Evolutionary conservation across 768 basidiomycete species (phyloP).

Genomic region (Pseudohyphozyma bogoriensis): DNA sequence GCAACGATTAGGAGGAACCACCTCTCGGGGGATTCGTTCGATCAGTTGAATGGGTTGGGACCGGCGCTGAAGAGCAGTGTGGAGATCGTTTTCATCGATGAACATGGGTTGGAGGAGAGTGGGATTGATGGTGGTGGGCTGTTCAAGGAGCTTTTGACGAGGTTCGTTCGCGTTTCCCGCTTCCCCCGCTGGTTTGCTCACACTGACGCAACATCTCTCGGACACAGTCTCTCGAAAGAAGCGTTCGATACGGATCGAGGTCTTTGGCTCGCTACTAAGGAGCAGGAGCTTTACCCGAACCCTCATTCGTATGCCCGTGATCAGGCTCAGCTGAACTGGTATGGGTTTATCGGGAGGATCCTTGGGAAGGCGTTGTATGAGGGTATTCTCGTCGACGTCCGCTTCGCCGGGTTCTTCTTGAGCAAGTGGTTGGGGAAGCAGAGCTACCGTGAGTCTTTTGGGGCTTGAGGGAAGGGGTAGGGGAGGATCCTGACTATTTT

Average conservation of each 20-base stretch:
- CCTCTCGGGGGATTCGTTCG: constrained; percentile 86
- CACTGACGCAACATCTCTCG: background rate
- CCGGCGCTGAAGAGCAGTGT: constrained; percentile 70
- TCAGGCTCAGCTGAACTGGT: constrained; percentile 71
- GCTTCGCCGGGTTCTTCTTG: constrained; percentile 90
- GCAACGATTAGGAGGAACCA: constrained; percentile 54
- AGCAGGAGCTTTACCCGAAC: constrained; percentile 91
- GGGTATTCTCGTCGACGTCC: constrained; percentile 86
- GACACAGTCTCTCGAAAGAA: constrained; percentile 65
- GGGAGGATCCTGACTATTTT: background rate
- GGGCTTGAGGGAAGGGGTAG: background rate
- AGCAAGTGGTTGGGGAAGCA: constrained; percentile 91
- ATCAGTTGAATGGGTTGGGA: constrained; percentile 55
- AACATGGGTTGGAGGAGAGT: constrained; percentile 45
- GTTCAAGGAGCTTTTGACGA: constrained; percentile 93
- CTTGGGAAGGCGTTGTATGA: constrained; percentile 95
- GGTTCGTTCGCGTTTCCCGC: constrained; percentile 33
- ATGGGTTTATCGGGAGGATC: constrained; percentile 81
- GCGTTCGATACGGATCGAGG: constrained; percentile 92
- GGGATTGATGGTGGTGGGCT: constrained; percentile 96
- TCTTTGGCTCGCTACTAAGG: constrained; percentile 79
- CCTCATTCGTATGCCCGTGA: constrained; percentile 86
- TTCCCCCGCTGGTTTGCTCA: background rate
- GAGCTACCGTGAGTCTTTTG: constrained; percentile 47
- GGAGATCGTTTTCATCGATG: constrained; percentile 84